A percentile compares a stretch with the other conserved stretches of the same genome.
Evolutionary conservation across 345 rosid genomes (phyloP).

Genomic region (Angophora floribunda): DNA sequence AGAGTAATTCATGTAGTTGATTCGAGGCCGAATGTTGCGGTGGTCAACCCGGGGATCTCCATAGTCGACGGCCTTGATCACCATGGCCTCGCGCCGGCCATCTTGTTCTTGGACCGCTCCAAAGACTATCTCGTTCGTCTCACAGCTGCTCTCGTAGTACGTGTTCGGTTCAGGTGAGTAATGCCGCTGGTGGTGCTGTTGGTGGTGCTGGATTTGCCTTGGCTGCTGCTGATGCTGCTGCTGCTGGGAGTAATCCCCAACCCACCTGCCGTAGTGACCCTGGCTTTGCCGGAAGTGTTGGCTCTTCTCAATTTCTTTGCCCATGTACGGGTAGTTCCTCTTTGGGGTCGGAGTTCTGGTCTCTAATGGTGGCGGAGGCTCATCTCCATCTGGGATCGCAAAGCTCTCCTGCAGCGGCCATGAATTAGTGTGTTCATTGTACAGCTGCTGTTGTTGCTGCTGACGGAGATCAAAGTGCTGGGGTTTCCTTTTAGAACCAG

Average conservation of each 20-base stretch:
- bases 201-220: conserved; percentile 15
- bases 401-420: conserved; percentile 89
- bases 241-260: conserved; percentile 20
- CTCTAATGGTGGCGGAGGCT: conserved; percentile 66
- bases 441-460: conserved; percentile 24
- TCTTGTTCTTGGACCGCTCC: conserved; percentile 91
- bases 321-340: conserved; percentile 36
- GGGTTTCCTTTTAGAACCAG: conserved; percentile 35
- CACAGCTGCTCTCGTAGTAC: conserved; percentile 59
- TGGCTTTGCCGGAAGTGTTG: conserved; percentile 39
- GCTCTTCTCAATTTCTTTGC: conserved; percentile 28
- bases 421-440: conserved; percentile 11
- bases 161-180: conserved; percentile 35
- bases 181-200: conserved; percentile 41
- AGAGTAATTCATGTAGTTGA: conserved; percentile 52
- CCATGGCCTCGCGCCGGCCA: conserved; percentile 80
- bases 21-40: conserved; percentile 55
- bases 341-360: conserved; percentile 39
- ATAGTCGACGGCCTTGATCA: conserved; percentile 88
- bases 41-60: conserved; percentile 44
- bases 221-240: conserved; percentile 21
- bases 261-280: conserved; percentile 36
- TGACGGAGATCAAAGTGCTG: conserved; percentile 13
- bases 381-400: conserved; percentile 66
- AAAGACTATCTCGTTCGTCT: conserved; percentile 82